Evolutionary conservation across 805 yeast genomes (phyloP).

Genomic region (baker's yeast (Saccharomyces cerevisiae)): DNA sequence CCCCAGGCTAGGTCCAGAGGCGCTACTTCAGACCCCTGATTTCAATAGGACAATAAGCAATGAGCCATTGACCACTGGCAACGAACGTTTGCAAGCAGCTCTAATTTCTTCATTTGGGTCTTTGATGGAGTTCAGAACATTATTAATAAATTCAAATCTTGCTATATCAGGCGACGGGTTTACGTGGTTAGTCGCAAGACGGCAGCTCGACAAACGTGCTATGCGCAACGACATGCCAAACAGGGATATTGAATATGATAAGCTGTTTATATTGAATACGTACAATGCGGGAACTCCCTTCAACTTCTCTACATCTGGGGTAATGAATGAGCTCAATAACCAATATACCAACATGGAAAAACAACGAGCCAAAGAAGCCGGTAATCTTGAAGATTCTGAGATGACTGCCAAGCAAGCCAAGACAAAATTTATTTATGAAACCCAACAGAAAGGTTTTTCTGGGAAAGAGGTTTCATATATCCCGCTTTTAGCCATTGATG

Average conservation of each 20-base stretch:
- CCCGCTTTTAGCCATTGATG: constrained; percentile 66
- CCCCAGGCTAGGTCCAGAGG: constrained; percentile 5
- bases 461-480: constrained; percentile 27
- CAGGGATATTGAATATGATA: constrained; percentile 30
- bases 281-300: constrained; percentile 85
- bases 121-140: constrained; percentile 61
- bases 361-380: background rate
- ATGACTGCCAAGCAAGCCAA: constrained; percentile 3
- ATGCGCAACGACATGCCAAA: constrained; percentile 7
- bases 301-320: constrained; percentile 44
- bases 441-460: constrained; percentile 27
- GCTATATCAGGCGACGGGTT: constrained; percentile 82
- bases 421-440: constrained; percentile 32
- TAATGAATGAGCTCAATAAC: constrained; percentile 26
- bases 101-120: constrained; percentile 65
- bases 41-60: constrained; percentile 25
- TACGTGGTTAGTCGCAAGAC: constrained; percentile 75
- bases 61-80: constrained; percentile 28
- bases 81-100: constrained; percentile 36
- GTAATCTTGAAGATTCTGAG: constrained; percentile 2
- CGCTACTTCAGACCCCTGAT: constrained; percentile 39
- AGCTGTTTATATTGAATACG: constrained; percentile 67
- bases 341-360: constrained; percentile 11
- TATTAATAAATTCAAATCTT: constrained; percentile 59
- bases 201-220: constrained; percentile 8